A percentile compares a stretch with the other conserved stretches of the same genome.
Evolutionary conservation across 345 rosid genomes (phyloP).

Genomic region (Rhodamnia rubescens): DNA sequence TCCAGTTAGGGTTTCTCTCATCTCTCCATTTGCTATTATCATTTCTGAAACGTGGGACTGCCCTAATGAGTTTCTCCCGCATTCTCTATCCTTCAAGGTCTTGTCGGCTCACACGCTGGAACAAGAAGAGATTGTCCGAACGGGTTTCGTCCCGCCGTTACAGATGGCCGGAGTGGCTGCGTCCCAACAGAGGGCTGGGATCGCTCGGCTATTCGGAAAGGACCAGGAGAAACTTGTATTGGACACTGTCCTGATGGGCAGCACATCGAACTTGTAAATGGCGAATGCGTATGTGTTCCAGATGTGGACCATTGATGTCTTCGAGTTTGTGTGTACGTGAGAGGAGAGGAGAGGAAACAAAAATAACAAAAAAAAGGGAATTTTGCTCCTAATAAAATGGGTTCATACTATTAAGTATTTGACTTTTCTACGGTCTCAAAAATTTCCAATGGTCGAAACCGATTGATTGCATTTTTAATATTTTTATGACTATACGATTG

Average conservation of each 20-base stretch:
- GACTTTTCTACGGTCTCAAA: background rate
- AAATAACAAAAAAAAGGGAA: no score
- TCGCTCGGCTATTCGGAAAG: background rate
- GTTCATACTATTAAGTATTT: background rate
- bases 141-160: background rate
- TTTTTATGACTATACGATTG: background rate
- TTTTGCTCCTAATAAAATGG: background rate
- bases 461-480: background rate
- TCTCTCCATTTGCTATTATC: background rate
- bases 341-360: no score
- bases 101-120: background rate
- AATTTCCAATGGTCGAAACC: background rate
- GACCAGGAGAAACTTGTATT: background rate
- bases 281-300: no score
- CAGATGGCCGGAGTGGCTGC: background rate
- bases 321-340: no score
- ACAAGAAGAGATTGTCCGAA: background rate
- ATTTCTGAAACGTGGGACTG: background rate
- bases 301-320: no score
- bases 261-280: background rate
- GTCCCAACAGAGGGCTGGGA: background rate
- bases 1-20: background rate
- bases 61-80: background rate
- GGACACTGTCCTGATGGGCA: fast-evolving
- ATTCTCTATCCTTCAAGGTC: background rate